phyloP scores from a whole-genome alignment of 1,284 basidiomycete genomes.

The Xerocomus nothofagi region DNA sequence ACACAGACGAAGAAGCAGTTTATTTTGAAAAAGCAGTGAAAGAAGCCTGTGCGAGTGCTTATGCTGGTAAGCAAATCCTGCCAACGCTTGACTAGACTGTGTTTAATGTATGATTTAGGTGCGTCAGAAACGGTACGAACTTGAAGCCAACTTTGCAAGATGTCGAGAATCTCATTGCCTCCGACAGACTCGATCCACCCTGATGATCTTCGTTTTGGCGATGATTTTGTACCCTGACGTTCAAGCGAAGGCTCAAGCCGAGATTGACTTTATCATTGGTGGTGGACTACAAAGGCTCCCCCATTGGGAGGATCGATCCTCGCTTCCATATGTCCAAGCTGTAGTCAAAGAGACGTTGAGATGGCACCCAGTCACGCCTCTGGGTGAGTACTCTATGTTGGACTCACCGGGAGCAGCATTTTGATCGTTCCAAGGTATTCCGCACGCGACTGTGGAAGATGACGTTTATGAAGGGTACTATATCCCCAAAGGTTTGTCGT shows the following conservation, averaged over 20 bases:
- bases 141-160: not conserved
- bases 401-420: not conserved
- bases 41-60: conserved; percentile 23
- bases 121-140: conserved; percentile 28
- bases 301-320: conserved; percentile 38
- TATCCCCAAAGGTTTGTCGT: conserved; percentile 39
- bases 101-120: conserved; percentile 10
- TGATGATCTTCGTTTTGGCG: conserved; percentile 48
- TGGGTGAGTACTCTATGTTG: conserved; percentile 14
- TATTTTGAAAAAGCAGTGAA: conserved; percentile 22
- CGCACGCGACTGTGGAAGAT: conserved; percentile 44
- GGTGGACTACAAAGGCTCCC: conserved; percentile 37
- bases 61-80: conserved; percentile 11
- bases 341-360: conserved; percentile 53
- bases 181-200: conserved; percentile 43
- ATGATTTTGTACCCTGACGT: conserved; percentile 50
- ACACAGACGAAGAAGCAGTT: conserved; percentile 8
- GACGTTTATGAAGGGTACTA: conserved; percentile 43
- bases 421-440: conserved; percentile 30
- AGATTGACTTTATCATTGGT: conserved; percentile 44
- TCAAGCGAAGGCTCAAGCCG: conserved; percentile 43
- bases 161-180: conserved; percentile 1
- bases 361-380: conserved; percentile 46
- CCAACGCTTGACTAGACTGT: conserved; percentile 4
- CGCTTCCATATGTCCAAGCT: conserved; percentile 47